These are phyloP conservation scores for Colletotrichum sp. DNA, from an alignment of 2,329 filamentous ascomycete species.

Conservation along the genomic window DNA sequence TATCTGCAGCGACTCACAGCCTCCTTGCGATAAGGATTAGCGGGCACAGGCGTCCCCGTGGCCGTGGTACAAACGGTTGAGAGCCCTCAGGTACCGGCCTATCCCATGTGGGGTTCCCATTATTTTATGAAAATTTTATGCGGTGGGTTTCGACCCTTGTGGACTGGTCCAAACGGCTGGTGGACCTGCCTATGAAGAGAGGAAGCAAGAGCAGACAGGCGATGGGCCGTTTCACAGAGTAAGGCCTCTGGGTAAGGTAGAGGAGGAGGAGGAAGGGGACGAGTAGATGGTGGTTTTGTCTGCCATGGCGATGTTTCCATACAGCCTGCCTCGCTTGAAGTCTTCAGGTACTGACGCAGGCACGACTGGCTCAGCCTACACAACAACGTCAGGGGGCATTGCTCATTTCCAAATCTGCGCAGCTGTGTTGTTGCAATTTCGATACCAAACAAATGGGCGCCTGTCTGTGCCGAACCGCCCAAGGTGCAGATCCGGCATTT, in stretches of 20 bases:
- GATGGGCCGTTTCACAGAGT: not conserved
- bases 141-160: not conserved
- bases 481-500: not conserved
- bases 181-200: not conserved
- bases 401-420: not conserved
- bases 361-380: not conserved
- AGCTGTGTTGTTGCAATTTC: not conserved
- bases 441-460: not conserved
- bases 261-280: not conserved
- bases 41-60: not conserved
- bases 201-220: not conserved
- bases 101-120: not conserved
- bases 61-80: conserved; percentile 11
- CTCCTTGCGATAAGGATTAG: not conserved
- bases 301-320: not conserved
- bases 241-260: not conserved
- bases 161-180: not conserved
- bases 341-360: not conserved
- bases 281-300: not conserved
- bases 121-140: conserved; percentile 17
- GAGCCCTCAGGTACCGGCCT: conserved; percentile 4
- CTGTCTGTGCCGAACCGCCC: conserved; percentile 1
- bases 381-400: not conserved
- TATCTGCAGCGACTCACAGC: not conserved
- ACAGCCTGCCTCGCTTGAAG: not conserved